These are phyloP conservation scores for Martiniozyma asiatica DNA, from an alignment of 1,139 yeast genomes.

Conservation along the genomic window DNA sequence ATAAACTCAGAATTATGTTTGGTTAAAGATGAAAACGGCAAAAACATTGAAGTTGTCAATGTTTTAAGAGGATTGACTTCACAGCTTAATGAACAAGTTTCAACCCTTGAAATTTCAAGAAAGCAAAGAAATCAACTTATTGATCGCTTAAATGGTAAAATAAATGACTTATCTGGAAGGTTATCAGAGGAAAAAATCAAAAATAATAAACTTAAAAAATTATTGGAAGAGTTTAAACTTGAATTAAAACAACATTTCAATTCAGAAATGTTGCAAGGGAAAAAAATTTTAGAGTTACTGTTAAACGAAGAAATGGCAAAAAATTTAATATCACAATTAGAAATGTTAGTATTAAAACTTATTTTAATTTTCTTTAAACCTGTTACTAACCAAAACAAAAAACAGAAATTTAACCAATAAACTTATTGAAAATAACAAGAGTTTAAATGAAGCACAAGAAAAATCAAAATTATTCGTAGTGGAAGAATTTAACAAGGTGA, in stretches of 20 bases:
- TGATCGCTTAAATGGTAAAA: constrained; percentile 9
- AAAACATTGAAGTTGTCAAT: constrained; percentile 6
- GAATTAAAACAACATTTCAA: constrained; percentile 6
- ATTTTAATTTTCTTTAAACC: too few species aligned
- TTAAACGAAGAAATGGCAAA: too few species aligned
- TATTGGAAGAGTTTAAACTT: constrained; percentile 5
- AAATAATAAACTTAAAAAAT: constrained; percentile 9
- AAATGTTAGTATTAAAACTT: too few species aligned
- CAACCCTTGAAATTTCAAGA: constrained; percentile 5
- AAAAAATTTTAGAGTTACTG: too few species aligned
- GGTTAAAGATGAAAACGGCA: constrained; percentile 3
- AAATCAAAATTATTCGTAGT: too few species aligned
- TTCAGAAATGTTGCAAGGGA: too few species aligned
- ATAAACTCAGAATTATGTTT: constrained; percentile 5
- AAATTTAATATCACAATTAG: too few species aligned
- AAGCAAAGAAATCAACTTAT: constrained; percentile 9
- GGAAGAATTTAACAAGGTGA: too few species aligned
- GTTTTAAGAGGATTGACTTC: constrained; percentile 5
- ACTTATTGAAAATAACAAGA: too few species aligned
- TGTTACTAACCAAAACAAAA: too few species aligned
- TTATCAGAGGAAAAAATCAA: constrained; percentile 18
- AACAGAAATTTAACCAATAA: too few species aligned
- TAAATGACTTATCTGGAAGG: constrained; percentile 17
- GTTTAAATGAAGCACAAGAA: too few species aligned
- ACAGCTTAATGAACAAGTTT: constrained; percentile 5